Conservation (phyloP, 768 basidiomycete species). For the Mycena leptocephala region DNA sequence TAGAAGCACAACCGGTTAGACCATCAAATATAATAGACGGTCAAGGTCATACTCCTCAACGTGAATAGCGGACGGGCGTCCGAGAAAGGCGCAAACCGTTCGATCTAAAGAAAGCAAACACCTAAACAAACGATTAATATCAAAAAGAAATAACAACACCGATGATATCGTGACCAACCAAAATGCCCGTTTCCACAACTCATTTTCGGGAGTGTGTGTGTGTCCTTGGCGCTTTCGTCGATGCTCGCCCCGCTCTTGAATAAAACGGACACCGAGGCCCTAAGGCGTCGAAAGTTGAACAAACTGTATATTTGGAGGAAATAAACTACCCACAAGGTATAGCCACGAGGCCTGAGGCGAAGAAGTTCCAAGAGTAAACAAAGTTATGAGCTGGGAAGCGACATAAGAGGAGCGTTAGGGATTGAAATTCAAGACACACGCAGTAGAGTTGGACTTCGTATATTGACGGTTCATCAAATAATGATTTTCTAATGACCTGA, state of each 20-base stretch:
- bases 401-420: background rate
- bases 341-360: constrained; percentile 72
- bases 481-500: constrained; percentile 70
- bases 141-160: background rate
- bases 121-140: constrained; percentile 35
- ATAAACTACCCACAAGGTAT: constrained; percentile 47
- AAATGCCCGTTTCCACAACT: constrained; percentile 75
- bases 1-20: constrained; percentile 37
- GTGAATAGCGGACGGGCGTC: constrained; percentile 77
- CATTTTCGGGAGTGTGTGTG: constrained; percentile 61
- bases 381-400: constrained; percentile 45
- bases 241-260: constrained; percentile 78
- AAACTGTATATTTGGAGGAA: background rate
- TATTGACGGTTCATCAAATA: constrained; percentile 71
- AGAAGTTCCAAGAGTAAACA: constrained; percentile 59
- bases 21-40: background rate
- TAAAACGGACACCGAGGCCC: constrained; percentile 72
- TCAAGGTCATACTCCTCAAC: constrained; percentile 75
- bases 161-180: constrained; percentile 53
- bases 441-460: constrained; percentile 82
- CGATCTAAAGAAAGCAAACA: constrained; percentile 53
- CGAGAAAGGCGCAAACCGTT: constrained; percentile 64
- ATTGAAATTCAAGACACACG: constrained; percentile 57
- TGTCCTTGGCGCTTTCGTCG: constrained; percentile 58
- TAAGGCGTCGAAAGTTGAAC: background rate